Percentiles rank a stretch among this genome's conserved stretches.
These are phyloP conservation scores for Mollisia scopiformis DNA, from an alignment of 2,329 filamentous ascomycete species.

Conservation along the genomic window DNA sequence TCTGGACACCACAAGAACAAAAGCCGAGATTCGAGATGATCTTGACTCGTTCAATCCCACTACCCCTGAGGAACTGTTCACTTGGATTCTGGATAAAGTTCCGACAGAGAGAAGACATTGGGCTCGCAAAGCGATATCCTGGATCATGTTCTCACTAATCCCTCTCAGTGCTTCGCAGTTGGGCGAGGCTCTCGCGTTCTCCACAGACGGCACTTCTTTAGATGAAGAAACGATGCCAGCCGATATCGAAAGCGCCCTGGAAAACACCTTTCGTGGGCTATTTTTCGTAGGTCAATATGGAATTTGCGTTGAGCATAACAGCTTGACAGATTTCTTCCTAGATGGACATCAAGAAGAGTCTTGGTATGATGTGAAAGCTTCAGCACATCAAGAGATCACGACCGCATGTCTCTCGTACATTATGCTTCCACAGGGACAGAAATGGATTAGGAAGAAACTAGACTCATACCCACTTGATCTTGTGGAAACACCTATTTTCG, in stretches of 20 bases:
- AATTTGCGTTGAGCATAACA: background rate
- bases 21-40: background rate
- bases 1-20: background rate
- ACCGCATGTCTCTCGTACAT: background rate
- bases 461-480: background rate
- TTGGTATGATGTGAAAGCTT: background rate
- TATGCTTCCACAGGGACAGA: background rate
- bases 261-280: background rate
- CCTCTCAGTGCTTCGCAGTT: background rate
- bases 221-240: background rate
- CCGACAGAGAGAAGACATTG: background rate
- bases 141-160: background rate
- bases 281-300: background rate
- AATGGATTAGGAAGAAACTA: background rate
- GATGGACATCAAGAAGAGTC: background rate
- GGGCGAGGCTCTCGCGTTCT: background rate
- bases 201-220: background rate
- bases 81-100: background rate
- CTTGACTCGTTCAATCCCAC: background rate
- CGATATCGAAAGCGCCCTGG: background rate
- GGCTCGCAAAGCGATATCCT: background rate
- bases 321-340: background rate
- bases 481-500: background rate
- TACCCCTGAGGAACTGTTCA: background rate
- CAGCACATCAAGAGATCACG: conserved; percentile 3